Conservation (phyloP, 148 eudicot species). For the Gaultheria prostrata region DNA sequence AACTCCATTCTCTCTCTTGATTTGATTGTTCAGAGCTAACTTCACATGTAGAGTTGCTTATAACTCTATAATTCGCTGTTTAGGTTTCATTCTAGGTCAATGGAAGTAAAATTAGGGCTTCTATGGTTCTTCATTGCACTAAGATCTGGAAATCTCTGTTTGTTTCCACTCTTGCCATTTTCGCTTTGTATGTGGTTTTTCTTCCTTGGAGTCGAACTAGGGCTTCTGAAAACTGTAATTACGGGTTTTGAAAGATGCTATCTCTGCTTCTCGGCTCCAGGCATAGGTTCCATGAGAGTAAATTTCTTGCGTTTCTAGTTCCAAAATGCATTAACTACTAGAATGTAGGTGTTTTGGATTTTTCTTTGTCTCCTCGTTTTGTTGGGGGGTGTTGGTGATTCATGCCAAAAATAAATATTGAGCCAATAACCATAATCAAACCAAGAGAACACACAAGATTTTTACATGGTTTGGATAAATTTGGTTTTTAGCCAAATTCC, state of each 20-base stretch:
- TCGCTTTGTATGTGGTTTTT: too few relatives aligned
- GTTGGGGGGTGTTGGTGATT: too few relatives aligned
- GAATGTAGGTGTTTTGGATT: neutral
- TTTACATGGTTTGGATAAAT: too few relatives aligned
- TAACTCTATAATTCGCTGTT: neutral
- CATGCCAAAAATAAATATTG: too few relatives aligned
- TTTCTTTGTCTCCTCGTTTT: neutral
- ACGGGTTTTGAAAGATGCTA: neutral
- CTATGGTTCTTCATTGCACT: neutral
- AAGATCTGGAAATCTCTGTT: neutral
- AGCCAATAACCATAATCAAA: too few relatives aligned
- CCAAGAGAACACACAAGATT: too few relatives aligned
- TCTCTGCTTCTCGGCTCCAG: neutral
- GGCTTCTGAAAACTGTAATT: neutral
- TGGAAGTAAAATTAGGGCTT: constrained; percentile 12
- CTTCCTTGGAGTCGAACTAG: too few relatives aligned
- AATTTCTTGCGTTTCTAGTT: neutral
- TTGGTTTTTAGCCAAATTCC: too few relatives aligned
- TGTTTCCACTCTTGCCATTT: neutral
- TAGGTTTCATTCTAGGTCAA: neutral
- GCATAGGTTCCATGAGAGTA: neutral
- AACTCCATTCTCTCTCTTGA: neutral
- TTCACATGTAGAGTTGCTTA: neutral
- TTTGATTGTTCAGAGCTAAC: neutral
- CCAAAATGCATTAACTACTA: neutral